A percentile compares a stretch with the other conserved stretches of the same genome.
Conservation (phyloP, 2,329 filamentous ascomycete genomes). For the Trichothecium roseum region DNA sequence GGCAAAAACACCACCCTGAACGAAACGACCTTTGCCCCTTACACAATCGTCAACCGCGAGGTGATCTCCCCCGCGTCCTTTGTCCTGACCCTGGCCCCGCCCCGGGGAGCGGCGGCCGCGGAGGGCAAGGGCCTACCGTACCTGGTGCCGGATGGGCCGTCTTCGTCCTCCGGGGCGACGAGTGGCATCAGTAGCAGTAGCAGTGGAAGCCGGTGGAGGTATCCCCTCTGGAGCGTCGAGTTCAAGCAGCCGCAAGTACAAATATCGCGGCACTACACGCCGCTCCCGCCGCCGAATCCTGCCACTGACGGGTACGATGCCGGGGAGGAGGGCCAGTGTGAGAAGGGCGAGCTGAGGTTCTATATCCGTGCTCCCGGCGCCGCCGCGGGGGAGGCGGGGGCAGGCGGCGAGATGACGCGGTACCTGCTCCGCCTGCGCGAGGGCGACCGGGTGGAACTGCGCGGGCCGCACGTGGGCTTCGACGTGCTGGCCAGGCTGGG, state of each 20-base stretch:
- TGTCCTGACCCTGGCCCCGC: constrained; percentile 53
- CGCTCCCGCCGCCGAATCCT: constrained; percentile 50
- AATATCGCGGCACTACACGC: constrained; percentile 86
- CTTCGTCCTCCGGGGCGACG: too few species aligned
- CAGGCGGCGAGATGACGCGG: constrained; percentile 76
- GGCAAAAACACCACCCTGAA: constrained; percentile 34
- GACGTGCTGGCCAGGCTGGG: constrained; percentile 26
- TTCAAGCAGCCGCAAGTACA: constrained; percentile 92
- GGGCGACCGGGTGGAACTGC: constrained; percentile 58
- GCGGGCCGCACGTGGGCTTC: constrained; percentile 70
- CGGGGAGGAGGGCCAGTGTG: constrained; percentile 10
- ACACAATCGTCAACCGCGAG: constrained; percentile 51
- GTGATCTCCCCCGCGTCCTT: constrained; percentile 57
- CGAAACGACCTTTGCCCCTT: constrained; percentile 51
- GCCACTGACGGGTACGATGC: not conserved
- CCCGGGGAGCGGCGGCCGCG: too few species aligned
- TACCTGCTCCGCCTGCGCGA: constrained; percentile 60
- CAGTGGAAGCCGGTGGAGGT: constrained; percentile 20
- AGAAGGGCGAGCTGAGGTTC: constrained; percentile 47
- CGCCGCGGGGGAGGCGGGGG: too few species aligned
- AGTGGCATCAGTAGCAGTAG: too few species aligned
- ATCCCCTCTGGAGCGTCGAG: constrained; percentile 78
- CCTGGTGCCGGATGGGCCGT: constrained; percentile 13
- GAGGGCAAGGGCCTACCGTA: constrained; percentile 16
- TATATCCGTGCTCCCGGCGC: constrained; percentile 65